Percentiles rank a stretch among this genome's conserved stretches.
These are phyloP conservation scores for Hydrangea macrophylla DNA, from an alignment of 148 eudicot genomes.

Conservation along the genomic window DNA sequence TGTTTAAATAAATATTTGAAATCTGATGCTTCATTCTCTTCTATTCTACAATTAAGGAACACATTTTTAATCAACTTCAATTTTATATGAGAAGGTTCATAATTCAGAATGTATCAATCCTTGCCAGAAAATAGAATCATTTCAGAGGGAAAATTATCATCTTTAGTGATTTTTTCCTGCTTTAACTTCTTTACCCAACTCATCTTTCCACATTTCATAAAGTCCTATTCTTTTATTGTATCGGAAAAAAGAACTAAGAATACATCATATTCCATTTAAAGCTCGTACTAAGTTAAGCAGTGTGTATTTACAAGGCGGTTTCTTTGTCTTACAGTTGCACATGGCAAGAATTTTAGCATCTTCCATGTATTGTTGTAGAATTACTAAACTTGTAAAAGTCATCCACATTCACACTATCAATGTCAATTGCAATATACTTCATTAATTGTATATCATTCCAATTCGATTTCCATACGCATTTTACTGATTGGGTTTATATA, in stretches of 20 bases:
- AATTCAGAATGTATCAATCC: too few relatives aligned
- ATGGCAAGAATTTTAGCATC: neutral
- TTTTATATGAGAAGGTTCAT: too few relatives aligned
- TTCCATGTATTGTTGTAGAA: neutral
- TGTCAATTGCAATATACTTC: neutral
- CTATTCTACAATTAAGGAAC: neutral
- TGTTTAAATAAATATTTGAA: too few relatives aligned
- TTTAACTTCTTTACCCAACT: neutral
- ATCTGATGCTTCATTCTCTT: too few relatives aligned
- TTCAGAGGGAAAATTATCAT: neutral
- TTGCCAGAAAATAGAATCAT: too few relatives aligned
- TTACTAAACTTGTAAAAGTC: neutral
- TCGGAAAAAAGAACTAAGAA: neutral
- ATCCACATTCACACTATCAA: neutral
- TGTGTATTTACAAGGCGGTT: neutral
- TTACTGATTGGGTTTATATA: too few relatives aligned
- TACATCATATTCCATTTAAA: neutral
- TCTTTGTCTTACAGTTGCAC: neutral
- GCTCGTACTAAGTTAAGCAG: neutral
- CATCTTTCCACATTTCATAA: neutral
- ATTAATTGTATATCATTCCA: neutral
- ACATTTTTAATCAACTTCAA: neutral
- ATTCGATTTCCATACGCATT: neutral
- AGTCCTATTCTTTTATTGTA: neutral
- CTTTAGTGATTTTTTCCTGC: neutral